Percentiles rank a stretch among this genome's conserved stretches.
phyloP scores from a whole-genome alignment of 2,329 filamentous ascomycete species.

The Aspergillus cejpii region DNA sequence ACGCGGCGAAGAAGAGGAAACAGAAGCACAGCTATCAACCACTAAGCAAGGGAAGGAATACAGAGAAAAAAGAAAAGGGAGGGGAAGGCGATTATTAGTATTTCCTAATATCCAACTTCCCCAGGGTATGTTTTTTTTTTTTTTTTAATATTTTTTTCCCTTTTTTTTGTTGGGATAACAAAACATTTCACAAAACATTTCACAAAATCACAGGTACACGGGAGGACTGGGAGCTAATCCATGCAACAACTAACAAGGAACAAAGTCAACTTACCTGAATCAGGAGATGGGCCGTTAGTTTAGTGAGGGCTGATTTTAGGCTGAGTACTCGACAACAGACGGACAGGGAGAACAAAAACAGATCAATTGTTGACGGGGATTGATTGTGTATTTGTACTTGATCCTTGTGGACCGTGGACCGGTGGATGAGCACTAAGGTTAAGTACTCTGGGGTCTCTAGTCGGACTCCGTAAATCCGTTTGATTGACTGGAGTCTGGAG shows the following conservation, averaged over 20 bases:
- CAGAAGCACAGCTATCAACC: constrained; percentile 1
- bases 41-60: constrained; percentile 9
- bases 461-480: too few relatives aligned
- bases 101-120: too few relatives aligned
- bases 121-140: background rate
- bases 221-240: constrained; percentile 1
- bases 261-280: constrained; percentile 16
- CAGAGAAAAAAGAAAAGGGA: constrained; percentile 10
- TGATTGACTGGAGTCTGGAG: background rate
- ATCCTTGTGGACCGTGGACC: too few relatives aligned
- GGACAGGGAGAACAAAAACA: too few relatives aligned
- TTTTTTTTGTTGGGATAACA: constrained; percentile 14
- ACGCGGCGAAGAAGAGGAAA: constrained; percentile 7
- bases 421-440: background rate
- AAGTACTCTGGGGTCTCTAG: too few relatives aligned
- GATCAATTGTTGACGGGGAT: too few relatives aligned
- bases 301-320: constrained; percentile 9
- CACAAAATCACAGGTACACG: too few relatives aligned
- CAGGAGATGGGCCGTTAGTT: constrained; percentile 19
- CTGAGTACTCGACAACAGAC: background rate
- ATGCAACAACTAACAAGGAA: too few relatives aligned
- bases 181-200: background rate
- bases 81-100: background rate
- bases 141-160: background rate
- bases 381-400: too few relatives aligned